Percentiles rank a stretch among this genome's conserved stretches.
phyloP scores from a whole-genome alignment of 305 asterid genomes.

The Solanum hybrid region DNA sequence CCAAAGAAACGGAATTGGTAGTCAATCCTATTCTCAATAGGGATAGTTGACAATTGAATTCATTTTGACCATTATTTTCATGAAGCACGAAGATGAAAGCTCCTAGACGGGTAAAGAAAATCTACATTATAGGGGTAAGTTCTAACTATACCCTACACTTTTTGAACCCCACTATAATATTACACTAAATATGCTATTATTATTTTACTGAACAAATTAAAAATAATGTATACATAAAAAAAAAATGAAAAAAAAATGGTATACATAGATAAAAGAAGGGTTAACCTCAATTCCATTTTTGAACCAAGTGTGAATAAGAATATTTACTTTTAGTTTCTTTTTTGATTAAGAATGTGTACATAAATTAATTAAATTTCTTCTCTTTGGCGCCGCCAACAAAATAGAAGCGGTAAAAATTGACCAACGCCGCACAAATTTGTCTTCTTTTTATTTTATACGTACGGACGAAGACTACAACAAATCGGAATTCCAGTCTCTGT shows the following conservation, averaged over 20 bases:
- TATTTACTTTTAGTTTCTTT: neutral
- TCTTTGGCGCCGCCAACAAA: neutral
- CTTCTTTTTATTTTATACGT: neutral
- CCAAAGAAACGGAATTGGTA: too few relatives aligned
- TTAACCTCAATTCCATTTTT: neutral
- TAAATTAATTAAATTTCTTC: too few relatives aligned
- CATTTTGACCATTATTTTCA: neutral
- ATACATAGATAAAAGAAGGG: too few relatives aligned
- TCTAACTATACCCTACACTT: accelerated
- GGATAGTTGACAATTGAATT: neutral
- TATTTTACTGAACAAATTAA: too few relatives aligned
- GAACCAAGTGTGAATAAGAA: neutral
- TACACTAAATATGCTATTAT: too few relatives aligned
- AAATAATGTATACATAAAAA: too few relatives aligned
- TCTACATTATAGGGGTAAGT: accelerated
- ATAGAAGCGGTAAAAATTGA: neutral
- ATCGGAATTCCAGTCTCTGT: neutral
- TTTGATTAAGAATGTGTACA: neutral
- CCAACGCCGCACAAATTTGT: neutral
- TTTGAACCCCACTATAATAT: too few relatives aligned
- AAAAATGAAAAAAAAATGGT: too few relatives aligned
- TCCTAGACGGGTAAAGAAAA: neutral
- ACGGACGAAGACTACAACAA: neutral
- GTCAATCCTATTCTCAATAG: neutral
- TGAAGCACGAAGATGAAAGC: neutral